Conservation (phyloP, 2,329 filamentous ascomycete genomes). For the Pyricularia sp. region DNA sequence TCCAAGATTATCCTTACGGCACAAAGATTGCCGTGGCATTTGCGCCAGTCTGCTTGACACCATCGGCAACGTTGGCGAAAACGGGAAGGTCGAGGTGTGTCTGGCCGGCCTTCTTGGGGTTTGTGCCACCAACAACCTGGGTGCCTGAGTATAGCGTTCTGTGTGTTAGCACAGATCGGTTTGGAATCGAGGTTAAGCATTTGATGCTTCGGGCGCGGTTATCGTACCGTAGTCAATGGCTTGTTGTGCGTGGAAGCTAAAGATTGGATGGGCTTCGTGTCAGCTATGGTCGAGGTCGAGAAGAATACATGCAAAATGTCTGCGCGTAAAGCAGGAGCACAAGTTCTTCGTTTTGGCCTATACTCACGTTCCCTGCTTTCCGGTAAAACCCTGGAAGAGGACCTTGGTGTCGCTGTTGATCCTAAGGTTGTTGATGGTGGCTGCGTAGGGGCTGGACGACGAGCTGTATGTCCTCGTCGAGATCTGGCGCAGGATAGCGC, state of each 20-base stretch:
- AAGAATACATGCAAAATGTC: neutral
- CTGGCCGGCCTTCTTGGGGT: slow-evolving; percentile 94
- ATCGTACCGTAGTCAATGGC: slow-evolving; percentile 90
- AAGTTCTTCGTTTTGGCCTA: neutral
- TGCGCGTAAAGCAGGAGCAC: neutral
- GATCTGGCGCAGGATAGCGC: slow-evolving; percentile 56
- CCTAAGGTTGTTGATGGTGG: slow-evolving; percentile 77
- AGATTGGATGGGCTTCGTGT: neutral
- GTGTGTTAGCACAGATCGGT: neutral
- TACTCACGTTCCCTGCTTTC: slow-evolving; percentile 87
- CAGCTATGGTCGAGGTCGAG: neutral
- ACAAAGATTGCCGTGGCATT: slow-evolving; percentile 94
- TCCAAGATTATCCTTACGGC: slow-evolving; percentile 50
- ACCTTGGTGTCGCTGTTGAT: slow-evolving; percentile 93
- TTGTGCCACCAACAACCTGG: slow-evolving; percentile 95
- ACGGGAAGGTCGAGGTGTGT: slow-evolving; percentile 88
- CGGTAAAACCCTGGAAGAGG: slow-evolving; percentile 94
- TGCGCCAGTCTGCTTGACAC: slow-evolving; percentile 82
- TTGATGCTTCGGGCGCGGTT: neutral
- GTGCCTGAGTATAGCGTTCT: slow-evolving; percentile 51
- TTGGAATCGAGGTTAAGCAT: too few relatives aligned
- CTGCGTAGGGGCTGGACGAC: slow-evolving; percentile 56
- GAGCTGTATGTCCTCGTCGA: slow-evolving; percentile 68
- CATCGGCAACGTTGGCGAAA: slow-evolving; percentile 82
- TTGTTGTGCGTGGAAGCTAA: slow-evolving; percentile 91